Conservation (phyloP, 1,284 basidiomycete species). For the Leccinum holopus region DNA sequence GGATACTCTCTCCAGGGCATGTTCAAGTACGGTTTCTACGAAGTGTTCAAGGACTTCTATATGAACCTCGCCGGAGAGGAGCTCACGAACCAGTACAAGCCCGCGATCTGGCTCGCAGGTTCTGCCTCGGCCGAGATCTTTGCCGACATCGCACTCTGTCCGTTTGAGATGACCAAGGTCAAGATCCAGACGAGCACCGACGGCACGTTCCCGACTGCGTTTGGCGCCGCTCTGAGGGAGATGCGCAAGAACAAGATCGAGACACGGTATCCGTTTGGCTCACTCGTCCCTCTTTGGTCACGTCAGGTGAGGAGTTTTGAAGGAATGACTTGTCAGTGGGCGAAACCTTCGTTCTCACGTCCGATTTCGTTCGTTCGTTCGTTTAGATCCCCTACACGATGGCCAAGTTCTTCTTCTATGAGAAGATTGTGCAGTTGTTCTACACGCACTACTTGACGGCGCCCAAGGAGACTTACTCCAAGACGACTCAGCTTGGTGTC, state of each 20-base stretch:
- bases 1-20: slow-evolving; percentile 96
- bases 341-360: background rate
- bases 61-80: slow-evolving; percentile 86
- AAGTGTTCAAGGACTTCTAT: slow-evolving; percentile 91
- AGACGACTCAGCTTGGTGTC: slow-evolving; percentile 73
- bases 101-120: slow-evolving; percentile 90
- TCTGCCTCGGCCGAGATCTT: slow-evolving; percentile 95
- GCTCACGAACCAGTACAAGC: slow-evolving; percentile 82
- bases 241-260: slow-evolving; percentile 64
- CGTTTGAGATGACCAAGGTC: slow-evolving; percentile 83
- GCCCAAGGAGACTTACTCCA: slow-evolving; percentile 70
- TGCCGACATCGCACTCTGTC: slow-evolving; percentile 87
- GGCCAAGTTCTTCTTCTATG: slow-evolving; percentile 87
- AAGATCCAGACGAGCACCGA: slow-evolving; percentile 75
- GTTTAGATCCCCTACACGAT: slow-evolving; percentile 81
- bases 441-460: slow-evolving; percentile 73
- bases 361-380: background rate
- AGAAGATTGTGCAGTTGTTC: slow-evolving; percentile 74
- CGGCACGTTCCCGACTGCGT: slow-evolving; percentile 73
- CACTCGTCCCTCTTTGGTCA: slow-evolving; percentile 78
- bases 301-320: slow-evolving; percentile 54
- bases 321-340: background rate
- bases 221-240: slow-evolving; percentile 65
- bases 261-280: slow-evolving; percentile 80
- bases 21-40: slow-evolving; percentile 97